phyloP scores from a whole-genome alignment of 805 yeast genomes.

The Cyberlindnera mycetangii region DNA sequence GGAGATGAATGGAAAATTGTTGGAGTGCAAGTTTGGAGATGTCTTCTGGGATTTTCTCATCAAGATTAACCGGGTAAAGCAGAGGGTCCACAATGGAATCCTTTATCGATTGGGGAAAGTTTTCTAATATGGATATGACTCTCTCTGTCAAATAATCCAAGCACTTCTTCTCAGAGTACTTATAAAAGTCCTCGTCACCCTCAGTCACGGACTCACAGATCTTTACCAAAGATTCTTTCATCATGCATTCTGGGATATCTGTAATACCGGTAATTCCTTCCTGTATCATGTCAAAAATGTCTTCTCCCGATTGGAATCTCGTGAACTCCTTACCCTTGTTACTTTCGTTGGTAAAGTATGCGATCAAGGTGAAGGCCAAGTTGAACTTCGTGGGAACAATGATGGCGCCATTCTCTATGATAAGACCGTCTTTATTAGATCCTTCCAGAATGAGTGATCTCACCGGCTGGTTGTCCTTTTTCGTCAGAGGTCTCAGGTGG shows the following conservation, averaged over 20 bases:
- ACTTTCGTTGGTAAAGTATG: conserved; percentile 31
- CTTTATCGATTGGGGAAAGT: conserved; percentile 38
- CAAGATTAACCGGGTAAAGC: conserved; percentile 30
- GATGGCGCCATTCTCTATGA: conserved; percentile 40
- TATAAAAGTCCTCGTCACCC: conserved; percentile 43
- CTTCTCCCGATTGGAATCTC: conserved; percentile 39
- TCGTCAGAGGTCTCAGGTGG: conserved; percentile 28
- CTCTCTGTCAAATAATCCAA: conserved; percentile 37
- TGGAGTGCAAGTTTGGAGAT: conserved; percentile 36
- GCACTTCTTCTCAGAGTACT: conserved; percentile 39
- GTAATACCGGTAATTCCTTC: conserved; percentile 12
- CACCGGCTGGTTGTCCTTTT: conserved; percentile 32
- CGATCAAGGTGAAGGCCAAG: conserved; percentile 37
- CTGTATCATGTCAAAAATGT: conserved; percentile 38
- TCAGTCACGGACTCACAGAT: conserved; percentile 42
- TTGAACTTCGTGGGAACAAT: conserved; percentile 41
- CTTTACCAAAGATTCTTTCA: conserved; percentile 24
- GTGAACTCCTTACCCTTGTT: conserved; percentile 29
- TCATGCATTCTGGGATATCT: conserved; percentile 16
- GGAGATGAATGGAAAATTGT: conserved; percentile 43
- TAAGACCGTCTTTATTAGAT: conserved; percentile 30
- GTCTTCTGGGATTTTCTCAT: conserved; percentile 32
- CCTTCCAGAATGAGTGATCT: conserved; percentile 36
- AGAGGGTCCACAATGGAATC: conserved; percentile 25
- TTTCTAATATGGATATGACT: conserved; percentile 32